Evolutionary conservation across 768 basidiomycete genomes (phyloP).

Genomic region (Dioszegia hungarica): DNA sequence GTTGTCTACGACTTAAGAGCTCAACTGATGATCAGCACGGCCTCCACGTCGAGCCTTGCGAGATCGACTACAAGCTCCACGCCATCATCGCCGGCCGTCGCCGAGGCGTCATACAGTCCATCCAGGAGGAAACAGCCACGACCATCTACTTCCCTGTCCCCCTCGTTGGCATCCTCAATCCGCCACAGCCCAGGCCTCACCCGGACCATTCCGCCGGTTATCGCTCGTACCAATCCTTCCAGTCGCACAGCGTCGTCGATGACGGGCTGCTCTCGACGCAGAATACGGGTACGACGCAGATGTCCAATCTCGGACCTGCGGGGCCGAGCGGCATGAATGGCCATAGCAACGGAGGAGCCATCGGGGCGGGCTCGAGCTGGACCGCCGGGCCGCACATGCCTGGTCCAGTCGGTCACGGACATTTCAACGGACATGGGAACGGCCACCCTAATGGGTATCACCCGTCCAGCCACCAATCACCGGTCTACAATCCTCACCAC

Average conservation of each 20-base stretch:
- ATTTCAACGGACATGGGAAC: background rate
- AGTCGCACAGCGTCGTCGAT: no score
- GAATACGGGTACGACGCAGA: constrained; percentile 13
- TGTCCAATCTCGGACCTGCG: constrained; percentile 5
- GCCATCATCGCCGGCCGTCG: constrained; percentile 86
- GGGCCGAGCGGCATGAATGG: no score
- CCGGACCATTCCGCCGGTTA: constrained; percentile 4
- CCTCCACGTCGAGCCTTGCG: constrained; percentile 80
- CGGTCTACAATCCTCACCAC: constrained; percentile 40
- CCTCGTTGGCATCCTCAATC: constrained; percentile 75
- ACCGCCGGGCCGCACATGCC: background rate
- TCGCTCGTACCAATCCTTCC: constrained; percentile 14
- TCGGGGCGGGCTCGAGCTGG: constrained; percentile 1
- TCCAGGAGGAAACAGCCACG: constrained; percentile 94
- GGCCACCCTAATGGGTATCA: background rate
- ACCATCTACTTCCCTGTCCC: constrained; percentile 94
- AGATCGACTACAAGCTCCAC: constrained; percentile 92
- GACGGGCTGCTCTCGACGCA: constrained; percentile 4
- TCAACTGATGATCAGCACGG: constrained; percentile 60
- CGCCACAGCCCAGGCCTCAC: constrained; percentile 39
- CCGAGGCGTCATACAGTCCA: constrained; percentile 75
- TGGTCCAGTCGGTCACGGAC: no score
- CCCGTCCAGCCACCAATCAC: constrained; percentile 22
- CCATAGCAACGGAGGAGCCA: no score
- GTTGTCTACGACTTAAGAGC: no score